Conservation (phyloP, 2,329 filamentous ascomycete genomes). For the Aspergillus aculeatinus region DNA sequence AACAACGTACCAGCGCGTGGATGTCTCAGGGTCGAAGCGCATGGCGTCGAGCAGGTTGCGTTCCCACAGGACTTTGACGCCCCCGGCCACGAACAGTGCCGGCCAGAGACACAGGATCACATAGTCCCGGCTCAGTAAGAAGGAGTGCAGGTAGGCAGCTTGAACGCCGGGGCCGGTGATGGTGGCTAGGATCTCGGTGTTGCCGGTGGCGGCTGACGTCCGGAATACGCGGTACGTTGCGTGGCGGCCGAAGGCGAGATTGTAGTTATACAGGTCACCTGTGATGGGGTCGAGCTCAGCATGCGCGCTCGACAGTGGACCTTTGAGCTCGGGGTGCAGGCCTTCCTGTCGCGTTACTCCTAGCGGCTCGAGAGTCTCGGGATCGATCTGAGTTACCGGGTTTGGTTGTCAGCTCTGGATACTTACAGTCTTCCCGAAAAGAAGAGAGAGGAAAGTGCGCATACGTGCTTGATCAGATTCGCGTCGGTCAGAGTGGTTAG, state of each 20-base stretch:
- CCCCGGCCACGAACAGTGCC: conserved; percentile 59
- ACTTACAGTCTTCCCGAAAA: too few species aligned
- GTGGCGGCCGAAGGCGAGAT: conserved; percentile 60
- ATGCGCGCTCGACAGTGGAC: conserved; percentile 67
- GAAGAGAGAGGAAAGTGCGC: neutral
- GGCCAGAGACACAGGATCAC: conserved; percentile 69
- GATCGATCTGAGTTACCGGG: conserved; percentile 53
- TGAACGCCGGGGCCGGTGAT: conserved; percentile 46
- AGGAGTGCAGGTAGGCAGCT: too few species aligned
- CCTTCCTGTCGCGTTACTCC: conserved; percentile 57
- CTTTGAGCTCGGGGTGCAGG: conserved; percentile 66
- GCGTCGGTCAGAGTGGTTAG: conserved; percentile 61
- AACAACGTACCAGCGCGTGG: conserved; percentile 68
- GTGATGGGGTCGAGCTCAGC: conserved; percentile 66
- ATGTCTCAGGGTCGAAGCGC: conserved; percentile 57
- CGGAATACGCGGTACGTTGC: conserved; percentile 69
- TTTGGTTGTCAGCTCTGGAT: too few species aligned
- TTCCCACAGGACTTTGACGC: conserved; percentile 14
- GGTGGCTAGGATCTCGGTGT: conserved; percentile 68
- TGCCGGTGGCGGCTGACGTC: conserved; percentile 61
- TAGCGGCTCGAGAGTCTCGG: conserved; percentile 68
- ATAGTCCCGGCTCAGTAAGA: conserved; percentile 69
- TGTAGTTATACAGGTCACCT: conserved; percentile 76
- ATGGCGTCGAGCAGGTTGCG: conserved; percentile 63
- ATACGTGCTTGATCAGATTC: conserved; percentile 21